Conservation (phyloP, 176 grass and related monocot genomes). For the Hsuehochloa calcarea region DNA sequence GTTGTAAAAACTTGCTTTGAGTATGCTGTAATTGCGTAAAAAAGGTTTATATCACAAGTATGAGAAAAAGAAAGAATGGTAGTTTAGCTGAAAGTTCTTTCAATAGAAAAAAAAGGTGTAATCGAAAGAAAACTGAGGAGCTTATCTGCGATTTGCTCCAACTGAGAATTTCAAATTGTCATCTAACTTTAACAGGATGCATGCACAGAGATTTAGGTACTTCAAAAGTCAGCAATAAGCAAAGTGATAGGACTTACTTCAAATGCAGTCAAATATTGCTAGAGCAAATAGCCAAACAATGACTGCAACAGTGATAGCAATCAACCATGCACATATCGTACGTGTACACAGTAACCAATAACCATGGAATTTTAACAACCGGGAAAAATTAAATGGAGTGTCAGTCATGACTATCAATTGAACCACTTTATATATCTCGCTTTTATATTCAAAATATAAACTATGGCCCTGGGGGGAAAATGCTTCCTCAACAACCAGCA, state of each 20-base stretch:
- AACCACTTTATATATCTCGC: not conserved
- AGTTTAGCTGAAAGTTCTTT: constrained; percentile 13
- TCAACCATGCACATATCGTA: not conserved
- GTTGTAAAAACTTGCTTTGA: constrained; percentile 28
- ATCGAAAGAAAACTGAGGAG: not conserved
- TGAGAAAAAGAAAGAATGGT: constrained; percentile 7
- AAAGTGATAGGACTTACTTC: not conserved
- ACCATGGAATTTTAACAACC: not conserved
- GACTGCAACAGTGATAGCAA: not conserved
- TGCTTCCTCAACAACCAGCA: not conserved
- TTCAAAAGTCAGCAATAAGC: not conserved
- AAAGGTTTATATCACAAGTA: constrained; percentile 15
- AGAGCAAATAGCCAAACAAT: constrained; percentile 4
- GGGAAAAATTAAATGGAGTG: constrained; percentile 3
- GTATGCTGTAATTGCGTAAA: constrained; percentile 32
- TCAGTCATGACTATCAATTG: constrained; percentile 3
- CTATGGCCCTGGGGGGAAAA: not conserved
- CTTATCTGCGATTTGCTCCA: not conserved
- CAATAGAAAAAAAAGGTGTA: not conserved
- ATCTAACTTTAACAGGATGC: not conserved
- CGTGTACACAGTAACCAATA: not conserved
- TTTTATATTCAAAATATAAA: constrained; percentile 5
- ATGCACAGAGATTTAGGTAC: not conserved
- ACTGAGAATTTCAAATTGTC: not conserved
- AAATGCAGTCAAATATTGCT: constrained; percentile 18